Evolutionary conservation across 805 yeast genomes (phyloP).

Genomic region (Barnettozyma vustinii): DNA sequence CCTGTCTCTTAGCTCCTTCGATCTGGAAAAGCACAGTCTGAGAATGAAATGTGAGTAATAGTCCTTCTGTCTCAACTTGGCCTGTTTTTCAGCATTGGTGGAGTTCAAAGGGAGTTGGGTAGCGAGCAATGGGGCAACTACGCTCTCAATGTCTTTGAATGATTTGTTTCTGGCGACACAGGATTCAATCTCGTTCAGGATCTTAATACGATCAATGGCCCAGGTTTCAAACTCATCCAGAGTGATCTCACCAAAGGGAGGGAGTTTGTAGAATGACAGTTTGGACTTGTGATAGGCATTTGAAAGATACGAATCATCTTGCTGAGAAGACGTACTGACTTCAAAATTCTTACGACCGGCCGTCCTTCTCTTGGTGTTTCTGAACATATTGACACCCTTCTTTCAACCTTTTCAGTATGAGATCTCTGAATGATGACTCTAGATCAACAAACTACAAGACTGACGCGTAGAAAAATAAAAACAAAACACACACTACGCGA

Average conservation of each 20-base stretch:
- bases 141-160: constrained; percentile 57
- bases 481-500: background rate
- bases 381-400: constrained; percentile 42
- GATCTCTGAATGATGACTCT: too few species aligned
- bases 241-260: constrained; percentile 84
- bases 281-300: constrained; percentile 47
- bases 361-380: constrained; percentile 69
- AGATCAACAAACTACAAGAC: background rate
- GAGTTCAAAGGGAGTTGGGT: constrained; percentile 60
- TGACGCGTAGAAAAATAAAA: background rate
- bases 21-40: constrained; percentile 83
- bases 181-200: constrained; percentile 80
- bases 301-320: constrained; percentile 28
- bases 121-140: constrained; percentile 60
- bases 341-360: constrained; percentile 69
- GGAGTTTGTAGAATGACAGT: constrained; percentile 66
- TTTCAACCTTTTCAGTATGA: background rate
- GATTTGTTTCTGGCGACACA: constrained; percentile 59
- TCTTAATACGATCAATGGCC: constrained; percentile 88
- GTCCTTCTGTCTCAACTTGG: constrained; percentile 66
- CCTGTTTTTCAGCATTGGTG: constrained; percentile 28
- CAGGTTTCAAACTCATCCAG: constrained; percentile 89
- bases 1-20: constrained; percentile 74
- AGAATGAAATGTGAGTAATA: constrained; percentile 88
- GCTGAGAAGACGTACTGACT: constrained; percentile 27